These are phyloP conservation scores for Ogataea trehalophila DNA, from an alignment of 805 yeast genomes.

Conservation along the genomic window DNA sequence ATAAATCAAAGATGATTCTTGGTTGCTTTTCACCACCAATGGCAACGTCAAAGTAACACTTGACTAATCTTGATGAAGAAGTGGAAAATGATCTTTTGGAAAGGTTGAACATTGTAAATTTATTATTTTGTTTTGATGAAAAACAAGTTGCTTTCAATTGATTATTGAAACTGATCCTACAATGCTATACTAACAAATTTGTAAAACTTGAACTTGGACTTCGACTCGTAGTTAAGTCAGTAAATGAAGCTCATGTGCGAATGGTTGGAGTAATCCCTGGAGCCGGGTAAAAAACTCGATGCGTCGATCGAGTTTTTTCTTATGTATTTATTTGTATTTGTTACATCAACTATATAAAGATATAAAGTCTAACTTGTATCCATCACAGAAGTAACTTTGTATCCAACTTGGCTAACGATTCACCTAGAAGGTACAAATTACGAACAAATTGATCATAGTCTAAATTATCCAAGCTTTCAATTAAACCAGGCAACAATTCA, in stretches of 20 bases:
- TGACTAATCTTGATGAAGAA: constrained; percentile 39
- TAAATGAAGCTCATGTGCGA: no score
- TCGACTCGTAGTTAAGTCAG: no score
- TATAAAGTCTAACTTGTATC: not conserved
- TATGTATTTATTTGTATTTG: not conserved
- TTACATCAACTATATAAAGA: not conserved
- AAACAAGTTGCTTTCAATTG: no score
- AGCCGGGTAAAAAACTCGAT: no score
- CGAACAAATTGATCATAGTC: constrained; percentile 35
- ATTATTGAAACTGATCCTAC: no score
- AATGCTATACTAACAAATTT: no score
- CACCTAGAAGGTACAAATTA: constrained; percentile 10
- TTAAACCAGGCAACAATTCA: constrained; percentile 53
- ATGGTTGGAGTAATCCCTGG: no score
- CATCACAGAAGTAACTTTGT: constrained; percentile 7
- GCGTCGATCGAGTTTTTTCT: not conserved
- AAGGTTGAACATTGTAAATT: constrained; percentile 16
- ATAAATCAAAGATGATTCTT: constrained; percentile 75
- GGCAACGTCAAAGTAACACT: constrained; percentile 54
- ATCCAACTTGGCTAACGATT: constrained; percentile 8
- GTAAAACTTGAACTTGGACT: no score
- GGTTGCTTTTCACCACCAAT: constrained; percentile 47
- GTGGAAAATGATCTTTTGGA: constrained; percentile 48
- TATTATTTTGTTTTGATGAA: not conserved
- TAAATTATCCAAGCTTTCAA: constrained; percentile 45